Conservation (phyloP, 2,329 filamentous ascomycete species). For the Hysterium pulicare region DNA sequence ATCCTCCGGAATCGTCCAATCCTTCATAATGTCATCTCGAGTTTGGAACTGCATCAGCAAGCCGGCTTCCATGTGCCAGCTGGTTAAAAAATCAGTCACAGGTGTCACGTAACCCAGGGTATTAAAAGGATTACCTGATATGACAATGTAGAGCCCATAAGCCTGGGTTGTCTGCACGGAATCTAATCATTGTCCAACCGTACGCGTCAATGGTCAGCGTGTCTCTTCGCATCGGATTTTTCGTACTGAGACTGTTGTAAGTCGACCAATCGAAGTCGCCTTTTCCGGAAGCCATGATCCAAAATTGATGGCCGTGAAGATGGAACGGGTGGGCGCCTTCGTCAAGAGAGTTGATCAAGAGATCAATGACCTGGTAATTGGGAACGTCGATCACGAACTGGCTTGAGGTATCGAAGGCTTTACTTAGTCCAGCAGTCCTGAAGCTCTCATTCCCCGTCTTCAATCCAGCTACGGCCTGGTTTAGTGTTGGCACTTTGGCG, state of each 20-base stretch:
- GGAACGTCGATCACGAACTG: not conserved
- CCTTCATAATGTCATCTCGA: not conserved
- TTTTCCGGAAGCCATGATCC: not conserved
- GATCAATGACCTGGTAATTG: not conserved
- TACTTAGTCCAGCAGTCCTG: not conserved
- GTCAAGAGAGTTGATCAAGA: not conserved
- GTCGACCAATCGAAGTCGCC: not conserved
- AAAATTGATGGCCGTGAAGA: conserved; percentile 1
- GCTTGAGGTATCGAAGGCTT: not conserved
- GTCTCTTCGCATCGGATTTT: not conserved
- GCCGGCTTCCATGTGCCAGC: not conserved
- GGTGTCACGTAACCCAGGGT: no score
- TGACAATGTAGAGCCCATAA: conserved; percentile 1
- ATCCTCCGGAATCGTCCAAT: not conserved
- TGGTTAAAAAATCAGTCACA: no score
- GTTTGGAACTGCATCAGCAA: not conserved
- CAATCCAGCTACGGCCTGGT: not conserved
- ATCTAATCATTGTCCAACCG: not conserved
- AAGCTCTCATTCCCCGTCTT: not conserved
- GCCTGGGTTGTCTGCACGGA: not conserved
- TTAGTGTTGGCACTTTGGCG: not conserved
- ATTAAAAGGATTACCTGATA: no score
- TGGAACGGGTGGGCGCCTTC: conserved; percentile 1
- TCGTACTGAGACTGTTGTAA: not conserved
- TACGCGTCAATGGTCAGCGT: not conserved